These are phyloP conservation scores for Calocera cornea DNA, from an alignment of 768 basidiomycete species.

Conservation along the genomic window DNA sequence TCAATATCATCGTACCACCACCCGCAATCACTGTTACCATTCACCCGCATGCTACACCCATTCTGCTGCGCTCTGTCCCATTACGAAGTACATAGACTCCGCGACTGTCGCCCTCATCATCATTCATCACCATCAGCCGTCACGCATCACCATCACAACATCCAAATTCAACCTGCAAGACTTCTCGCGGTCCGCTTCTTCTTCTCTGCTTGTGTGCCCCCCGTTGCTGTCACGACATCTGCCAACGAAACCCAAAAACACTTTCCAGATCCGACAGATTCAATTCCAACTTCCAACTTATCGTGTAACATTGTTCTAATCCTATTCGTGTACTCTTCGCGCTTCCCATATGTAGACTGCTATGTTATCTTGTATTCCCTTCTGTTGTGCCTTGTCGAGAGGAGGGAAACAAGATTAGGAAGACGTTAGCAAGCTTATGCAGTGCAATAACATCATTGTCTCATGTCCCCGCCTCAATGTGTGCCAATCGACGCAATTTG, in stretches of 20 bases:
- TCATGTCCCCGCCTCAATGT: too few relatives aligned
- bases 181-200: background rate
- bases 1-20: background rate
- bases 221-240: background rate
- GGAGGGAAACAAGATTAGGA: background rate
- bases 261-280: background rate
- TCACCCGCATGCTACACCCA: background rate
- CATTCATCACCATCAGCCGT: background rate
- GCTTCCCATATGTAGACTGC: background rate
- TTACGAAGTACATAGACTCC: background rate
- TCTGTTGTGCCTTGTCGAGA: background rate
- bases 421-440: too few relatives aligned
- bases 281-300: background rate
- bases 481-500: background rate
- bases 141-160: background rate
- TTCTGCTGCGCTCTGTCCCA: conserved; percentile 1
- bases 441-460: too few relatives aligned
- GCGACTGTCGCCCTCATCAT: background rate
- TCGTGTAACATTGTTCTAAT: conserved; percentile 4
- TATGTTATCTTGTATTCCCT: background rate
- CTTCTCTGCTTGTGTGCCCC: background rate
- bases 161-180: background rate
- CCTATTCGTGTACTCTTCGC: background rate
- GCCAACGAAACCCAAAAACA: conserved; percentile 2
- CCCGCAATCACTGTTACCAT: background rate